Base-by-base conservation (phyloP, 805 yeast genomes). In the Sugiyamaella lignohabitans region DNA sequence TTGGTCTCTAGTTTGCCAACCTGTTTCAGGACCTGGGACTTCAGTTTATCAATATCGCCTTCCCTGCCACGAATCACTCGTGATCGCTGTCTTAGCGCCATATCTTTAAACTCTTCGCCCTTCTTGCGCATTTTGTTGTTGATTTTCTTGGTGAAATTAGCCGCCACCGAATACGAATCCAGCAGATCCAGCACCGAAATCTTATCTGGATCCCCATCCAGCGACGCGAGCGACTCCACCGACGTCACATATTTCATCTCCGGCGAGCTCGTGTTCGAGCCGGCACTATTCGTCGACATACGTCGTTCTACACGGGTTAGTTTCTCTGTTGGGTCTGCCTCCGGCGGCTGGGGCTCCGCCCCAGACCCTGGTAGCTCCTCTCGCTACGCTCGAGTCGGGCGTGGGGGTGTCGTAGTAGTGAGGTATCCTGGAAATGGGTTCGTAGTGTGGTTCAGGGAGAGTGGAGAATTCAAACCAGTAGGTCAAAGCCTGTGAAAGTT, bases 101-200 rank as follows among this genome's bases (percentile, higher is more conserved):
- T 24, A 24, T 53, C 55, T 42, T 53, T 57, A 48, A 62, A 38
- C 47, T 59, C 61, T 27, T 49, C 58, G 11, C 60, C 56, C 20
- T 51, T 52, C 32, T 50, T 42, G 35, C 58, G 46, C 18, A 62
- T 61, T 3, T 56, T 53, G 27, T 43, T 34, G 38, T 53, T 55
- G 36, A 60, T 47, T 37, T 53, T 55, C 51, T 56, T 57, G 27
- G 63, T 40, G 29, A 53, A 49, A 11, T 57, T 44, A 16, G 60
- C 49, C 6, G 41, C 18, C 36, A 61, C 56, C 11, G 67, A 55
- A 32, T 62, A 53, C 36, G 64, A 53, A 43, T 61, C 65, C 35
- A 67, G 58, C 44, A 66, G 48, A 46, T 66, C 71, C 29, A 65
- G 46, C 37, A 58, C 56, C 20, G 66, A 56, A 4, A 64, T 49